phyloP scores from a whole-genome alignment of 495 filamentous ascomycete genomes.

The Podospora comata region DNA sequence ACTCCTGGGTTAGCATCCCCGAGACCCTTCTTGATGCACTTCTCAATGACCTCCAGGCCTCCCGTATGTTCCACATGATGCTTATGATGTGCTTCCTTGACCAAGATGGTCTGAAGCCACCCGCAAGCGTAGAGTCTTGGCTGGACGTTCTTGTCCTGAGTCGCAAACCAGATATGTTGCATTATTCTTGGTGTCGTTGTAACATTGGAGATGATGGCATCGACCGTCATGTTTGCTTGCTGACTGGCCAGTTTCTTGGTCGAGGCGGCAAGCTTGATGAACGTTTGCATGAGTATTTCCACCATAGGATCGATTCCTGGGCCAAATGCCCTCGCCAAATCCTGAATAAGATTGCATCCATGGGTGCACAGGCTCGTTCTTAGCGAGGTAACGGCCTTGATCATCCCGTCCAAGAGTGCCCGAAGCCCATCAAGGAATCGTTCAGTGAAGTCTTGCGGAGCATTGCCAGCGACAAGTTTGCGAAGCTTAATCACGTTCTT shows the following conservation, averaged over 20 bases:
- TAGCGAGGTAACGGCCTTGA: constrained; percentile 82
- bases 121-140: constrained; percentile 71
- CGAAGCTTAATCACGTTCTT: constrained; percentile 72
- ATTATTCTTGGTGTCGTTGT: constrained; percentile 75
- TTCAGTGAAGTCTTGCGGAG: constrained; percentile 68
- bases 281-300: constrained; percentile 81
- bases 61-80: constrained; percentile 77
- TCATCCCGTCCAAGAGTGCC: constrained; percentile 76
- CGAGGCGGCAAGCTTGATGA: constrained; percentile 80
- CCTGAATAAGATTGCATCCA: constrained; percentile 80
- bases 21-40: constrained; percentile 81
- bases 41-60: constrained; percentile 76
- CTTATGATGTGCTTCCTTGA: constrained; percentile 74
- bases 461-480: constrained; percentile 78
- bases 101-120: constrained; percentile 81
- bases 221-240: constrained; percentile 71
- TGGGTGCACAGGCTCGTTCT: constrained; percentile 85
- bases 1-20: constrained; percentile 84
- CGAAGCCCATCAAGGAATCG: constrained; percentile 68
- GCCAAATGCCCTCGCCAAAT: constrained; percentile 72
- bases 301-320: constrained; percentile 82
- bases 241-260: constrained; percentile 89
- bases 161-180: constrained; percentile 76
- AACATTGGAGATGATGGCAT: constrained; percentile 69
- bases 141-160: constrained; percentile 87